phyloP scores from a whole-genome alignment of 148 eudicot genomes.

The Salicornia ramosissima region DNA sequence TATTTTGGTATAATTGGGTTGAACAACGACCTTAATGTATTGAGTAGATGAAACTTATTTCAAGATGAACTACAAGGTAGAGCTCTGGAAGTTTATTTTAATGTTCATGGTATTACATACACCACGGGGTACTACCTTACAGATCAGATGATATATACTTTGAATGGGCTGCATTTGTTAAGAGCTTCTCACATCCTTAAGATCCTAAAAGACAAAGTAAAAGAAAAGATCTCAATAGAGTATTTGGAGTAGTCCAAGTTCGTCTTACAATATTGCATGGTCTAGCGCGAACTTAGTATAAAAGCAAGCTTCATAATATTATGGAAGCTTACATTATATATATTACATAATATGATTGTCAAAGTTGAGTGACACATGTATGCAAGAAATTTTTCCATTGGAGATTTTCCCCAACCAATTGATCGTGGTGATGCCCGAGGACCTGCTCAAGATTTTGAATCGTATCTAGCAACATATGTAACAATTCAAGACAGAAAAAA shows the following conservation, averaged over 20 bases:
- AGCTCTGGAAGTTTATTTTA: neutral
- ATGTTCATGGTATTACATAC: neutral
- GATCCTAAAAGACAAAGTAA: neutral
- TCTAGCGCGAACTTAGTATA: neutral
- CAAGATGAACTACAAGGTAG: neutral
- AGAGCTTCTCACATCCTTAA: neutral
- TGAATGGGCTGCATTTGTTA: slow-evolving; percentile 6
- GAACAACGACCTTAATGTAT: slow-evolving; percentile 7
- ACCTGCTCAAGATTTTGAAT: neutral
- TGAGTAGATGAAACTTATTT: slow-evolving; percentile 6
- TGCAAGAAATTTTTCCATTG: too few relatives aligned
- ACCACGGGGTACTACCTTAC: slow-evolving; percentile 14
- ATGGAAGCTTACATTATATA: too few relatives aligned
- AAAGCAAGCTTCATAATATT: too few relatives aligned
- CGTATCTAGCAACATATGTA: neutral
- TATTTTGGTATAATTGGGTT: slow-evolving; percentile 7
- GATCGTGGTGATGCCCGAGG: too few relatives aligned
- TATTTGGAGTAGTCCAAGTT: slow-evolving; percentile 16
- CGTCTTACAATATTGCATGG: slow-evolving; percentile 10
- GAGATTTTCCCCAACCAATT: too few relatives aligned
- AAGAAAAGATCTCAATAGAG: slow-evolving; percentile 21
- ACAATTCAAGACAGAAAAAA: neutral
- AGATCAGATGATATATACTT: slow-evolving; percentile 15
- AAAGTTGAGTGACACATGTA: too few relatives aligned
- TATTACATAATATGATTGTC: too few relatives aligned